A percentile compares a stretch with the other conserved stretches of the same genome.
Conservation (phyloP, 306 rosid species). For the Aeschynomene evenia region DNA sequence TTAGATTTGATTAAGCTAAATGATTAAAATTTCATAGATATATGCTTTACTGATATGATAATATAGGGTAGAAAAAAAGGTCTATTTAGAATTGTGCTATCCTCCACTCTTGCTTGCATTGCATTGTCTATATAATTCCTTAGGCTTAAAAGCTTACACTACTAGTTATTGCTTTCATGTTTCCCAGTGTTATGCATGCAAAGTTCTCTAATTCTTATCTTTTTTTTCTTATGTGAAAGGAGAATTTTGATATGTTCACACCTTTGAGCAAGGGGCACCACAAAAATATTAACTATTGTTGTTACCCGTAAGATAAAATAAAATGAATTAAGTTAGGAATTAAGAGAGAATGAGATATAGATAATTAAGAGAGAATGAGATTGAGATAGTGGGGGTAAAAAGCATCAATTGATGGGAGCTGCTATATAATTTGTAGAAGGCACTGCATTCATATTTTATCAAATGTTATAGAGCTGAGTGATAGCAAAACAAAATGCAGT, state of each 20-base stretch:
- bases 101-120: background rate
- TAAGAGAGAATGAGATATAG: background rate
- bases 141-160: too few species aligned
- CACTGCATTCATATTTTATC: constrained; percentile 15
- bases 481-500: background rate
- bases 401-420: constrained; percentile 8
- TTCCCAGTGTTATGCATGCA: background rate
- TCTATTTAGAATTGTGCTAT: background rate
- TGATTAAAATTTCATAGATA: background rate
- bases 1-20: too few species aligned
- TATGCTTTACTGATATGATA: background rate
- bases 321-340: background rate
- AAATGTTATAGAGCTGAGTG: background rate
- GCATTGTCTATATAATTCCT: too few species aligned
- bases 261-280: too few species aligned
- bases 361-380: too few species aligned
- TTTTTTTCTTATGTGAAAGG: background rate
- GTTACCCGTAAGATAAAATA: too few species aligned
- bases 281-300: too few species aligned
- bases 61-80: background rate
- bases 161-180: background rate
- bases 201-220: background rate
- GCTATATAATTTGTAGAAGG: background rate
- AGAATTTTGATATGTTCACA: background rate
- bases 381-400: background rate